Evolutionary conservation across 768 basidiomycete genomes (phyloP).

Genomic region (Pleurotus giganteus): DNA sequence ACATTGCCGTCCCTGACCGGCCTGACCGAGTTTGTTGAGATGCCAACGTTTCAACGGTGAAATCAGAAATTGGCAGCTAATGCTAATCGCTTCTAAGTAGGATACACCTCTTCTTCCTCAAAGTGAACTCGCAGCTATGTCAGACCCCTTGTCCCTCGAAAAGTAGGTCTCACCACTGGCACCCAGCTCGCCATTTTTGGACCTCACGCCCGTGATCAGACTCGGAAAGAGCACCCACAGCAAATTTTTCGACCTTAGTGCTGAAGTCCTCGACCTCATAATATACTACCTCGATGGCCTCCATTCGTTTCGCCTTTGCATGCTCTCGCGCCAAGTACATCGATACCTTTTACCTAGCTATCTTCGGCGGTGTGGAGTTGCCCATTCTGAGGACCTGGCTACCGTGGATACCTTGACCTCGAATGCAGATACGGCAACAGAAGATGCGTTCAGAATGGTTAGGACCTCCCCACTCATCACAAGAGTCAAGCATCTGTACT

Average conservation of each 20-base stretch:
- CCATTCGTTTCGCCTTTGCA: not conserved
- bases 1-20: too few species aligned
- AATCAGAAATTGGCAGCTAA: too few species aligned
- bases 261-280: not conserved
- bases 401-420: not conserved
- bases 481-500: slow-evolving; percentile 1
- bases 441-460: not conserved
- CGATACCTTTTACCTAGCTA: not conserved
- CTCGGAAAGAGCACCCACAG: not conserved
- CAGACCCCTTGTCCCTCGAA: too few species aligned
- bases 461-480: slow-evolving; percentile 2
- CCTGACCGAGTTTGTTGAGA: too few species aligned
- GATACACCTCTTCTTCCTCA: too few species aligned
- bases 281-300: not conserved
- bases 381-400: not conserved
- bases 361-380: not conserved
- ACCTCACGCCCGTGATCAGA: too few species aligned
- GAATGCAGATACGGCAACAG: not conserved
- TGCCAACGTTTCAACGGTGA: too few species aligned
- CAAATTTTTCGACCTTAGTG: slow-evolving; percentile 6
- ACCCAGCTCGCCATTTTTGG: too few species aligned
- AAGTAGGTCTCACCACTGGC: too few species aligned
- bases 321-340: slow-evolving; percentile 6
- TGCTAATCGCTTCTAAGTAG: too few species aligned
- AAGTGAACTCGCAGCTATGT: too few species aligned